Evolutionary conservation across 441 rosid genomes (phyloP), one percentile per base, ranked within the genome.

Genomic region (Brassica hybrid): DNA sequence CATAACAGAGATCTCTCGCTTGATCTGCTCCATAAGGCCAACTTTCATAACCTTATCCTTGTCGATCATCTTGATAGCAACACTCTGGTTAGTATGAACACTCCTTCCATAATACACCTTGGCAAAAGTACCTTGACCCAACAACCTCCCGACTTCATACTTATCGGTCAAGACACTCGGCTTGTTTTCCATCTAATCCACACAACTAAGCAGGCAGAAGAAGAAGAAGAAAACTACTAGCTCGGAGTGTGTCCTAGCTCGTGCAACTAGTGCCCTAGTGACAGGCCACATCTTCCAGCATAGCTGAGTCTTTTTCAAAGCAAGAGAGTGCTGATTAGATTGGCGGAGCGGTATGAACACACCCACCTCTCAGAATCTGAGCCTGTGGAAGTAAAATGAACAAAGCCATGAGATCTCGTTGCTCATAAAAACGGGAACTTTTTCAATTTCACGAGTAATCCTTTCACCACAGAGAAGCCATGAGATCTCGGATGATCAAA

Each of bases 71-170:
- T 93, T 93, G 56, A 91, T 83, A n/a, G 98, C 97, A 60, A 89
- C 97, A 63, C 97, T 87, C 74, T 84, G 86, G 83, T 80, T 86
- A 2, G 82, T 84, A 43, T 1, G n/a, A 60, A 89, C 78, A 78
- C 88, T 89, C 84, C 95, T 91, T 5, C 87, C 97, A 73, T 79
- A 87, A 64, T 91, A 91, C n/a, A 93, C 97, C 87, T 93, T 93
- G 6, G 98, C 98, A 77, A 93, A 93, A 57, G 98, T 85, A 23
- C 97, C 98, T 83, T 93, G 98, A 77, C 98, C 98, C 50, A 93
- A 70, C 73, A 90, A 83, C 84, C 94, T 84, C 82, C 98, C 98
- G 3, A 86, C 66, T 36, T 93, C 98, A 72, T 91, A 93, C 64
- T 78, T 91, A 66, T 86, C 85, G 7, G 93, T 94, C 87, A 91